Evolutionary conservation across 2,329 filamentous ascomycete genomes (phyloP), one percentile per base, ranked within the genome.

Genomic region (Xylaria sp.): DNA sequence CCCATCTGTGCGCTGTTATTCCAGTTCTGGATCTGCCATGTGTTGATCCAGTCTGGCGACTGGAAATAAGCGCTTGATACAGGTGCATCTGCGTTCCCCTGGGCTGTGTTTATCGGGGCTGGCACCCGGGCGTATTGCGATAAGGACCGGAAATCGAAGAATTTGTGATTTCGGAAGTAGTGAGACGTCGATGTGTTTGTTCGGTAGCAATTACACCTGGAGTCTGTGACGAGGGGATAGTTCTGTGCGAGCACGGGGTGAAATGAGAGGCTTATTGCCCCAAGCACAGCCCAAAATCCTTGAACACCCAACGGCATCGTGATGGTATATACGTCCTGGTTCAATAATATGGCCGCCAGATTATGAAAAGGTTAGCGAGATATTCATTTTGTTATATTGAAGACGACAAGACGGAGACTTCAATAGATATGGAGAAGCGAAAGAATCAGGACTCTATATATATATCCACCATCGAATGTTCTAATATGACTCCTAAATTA

Each of bases 81-180:
- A 8, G 72, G 69, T 6, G 79, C 78, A 44, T 72, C 60, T 37
- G 74, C 74, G 65, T 73, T 78, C 34, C 48, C 72, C 28, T 78
- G 72, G 4, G 76, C 75, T 39, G 73, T 73, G 20, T 73, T 66
- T 58, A 80, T 74, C 5, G 77, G 74, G 2, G 68, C 63, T 0
- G 79, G 74, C 6, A 78, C 75, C 8, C 74, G 74, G 1, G 81
- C 82, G 66, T 84, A 81, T 44, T 82, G 74, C 1, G 77, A 65
- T n/a, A 85, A 78, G 51, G 76, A 77, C 54, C 84, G 78, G 72
- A 86, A 87, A 75, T 87, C 85, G 71, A 83, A 85, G 78, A 87
- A 86, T 51, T 75, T 74, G 74, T 84, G 85, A 28, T 79, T 76
- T 12, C 79, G 74, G 75, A 84, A 86, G 78, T 82, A 86, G 54